Percentiles rank a stretch among this genome's conserved stretches.
phyloP scores from a whole-genome alignment of 2,329 filamentous ascomycete genomes.

The Pseudogymnoascus sp. region DNA sequence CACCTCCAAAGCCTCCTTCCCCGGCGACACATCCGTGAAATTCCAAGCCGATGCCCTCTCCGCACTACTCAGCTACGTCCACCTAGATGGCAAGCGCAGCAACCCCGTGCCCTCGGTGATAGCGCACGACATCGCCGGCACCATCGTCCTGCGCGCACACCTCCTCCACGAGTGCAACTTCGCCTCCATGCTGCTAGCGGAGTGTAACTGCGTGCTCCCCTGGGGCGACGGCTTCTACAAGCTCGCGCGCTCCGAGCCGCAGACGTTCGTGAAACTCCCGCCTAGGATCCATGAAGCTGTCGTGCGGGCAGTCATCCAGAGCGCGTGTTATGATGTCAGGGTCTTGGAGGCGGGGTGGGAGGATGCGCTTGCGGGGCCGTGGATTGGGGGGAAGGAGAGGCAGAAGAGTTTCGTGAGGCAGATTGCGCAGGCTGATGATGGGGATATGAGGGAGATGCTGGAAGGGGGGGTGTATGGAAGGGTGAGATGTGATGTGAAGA shows the following conservation, averaged over 20 bases:
- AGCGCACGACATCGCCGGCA: neutral
- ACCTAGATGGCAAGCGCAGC: neutral
- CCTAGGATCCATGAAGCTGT: neutral
- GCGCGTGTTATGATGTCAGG: neutral
- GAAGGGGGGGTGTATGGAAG: neutral
- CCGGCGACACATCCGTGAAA: neutral
- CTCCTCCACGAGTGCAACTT: neutral
- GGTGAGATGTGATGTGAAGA: neutral
- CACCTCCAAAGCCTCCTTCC: neutral
- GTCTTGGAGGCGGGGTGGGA: neutral
- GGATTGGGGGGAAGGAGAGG: neutral
- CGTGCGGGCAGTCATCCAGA: neutral
- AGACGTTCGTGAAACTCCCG: neutral
- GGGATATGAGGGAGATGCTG: neutral
- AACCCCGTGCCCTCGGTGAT: neutral
- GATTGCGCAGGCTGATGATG: neutral
- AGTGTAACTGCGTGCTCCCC: neutral
- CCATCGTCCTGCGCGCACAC: neutral
- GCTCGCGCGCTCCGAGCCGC: neutral
- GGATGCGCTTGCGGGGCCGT: neutral
- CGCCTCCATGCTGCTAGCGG: neutral
- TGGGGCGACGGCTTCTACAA: neutral
- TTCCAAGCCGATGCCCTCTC: neutral
- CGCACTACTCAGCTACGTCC: neutral
- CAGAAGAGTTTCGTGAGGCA: neutral